phyloP scores from a whole-genome alignment of 345 rosid species.

The Firmiana major region DNA sequence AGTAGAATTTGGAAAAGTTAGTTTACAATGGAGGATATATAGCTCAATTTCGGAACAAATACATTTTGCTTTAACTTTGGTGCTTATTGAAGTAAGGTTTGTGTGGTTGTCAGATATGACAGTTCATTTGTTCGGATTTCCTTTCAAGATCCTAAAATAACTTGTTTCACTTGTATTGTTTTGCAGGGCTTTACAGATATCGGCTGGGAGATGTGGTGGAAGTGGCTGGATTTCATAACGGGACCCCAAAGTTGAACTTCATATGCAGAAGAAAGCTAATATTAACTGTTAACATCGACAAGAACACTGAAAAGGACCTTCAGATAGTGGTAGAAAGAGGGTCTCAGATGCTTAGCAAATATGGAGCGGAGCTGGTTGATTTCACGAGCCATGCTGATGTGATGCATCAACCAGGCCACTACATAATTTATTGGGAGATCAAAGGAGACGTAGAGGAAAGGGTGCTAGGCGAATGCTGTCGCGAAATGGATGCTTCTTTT shows the following conservation, averaged over 20 bases:
- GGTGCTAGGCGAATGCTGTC: slow-evolving; percentile 64
- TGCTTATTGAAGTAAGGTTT: background rate
- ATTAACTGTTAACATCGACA: slow-evolving; percentile 81
- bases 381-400: slow-evolving; percentile 81
- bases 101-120: slow-evolving; percentile 11
- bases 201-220: slow-evolving; percentile 90
- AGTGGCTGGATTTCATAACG: slow-evolving; percentile 70
- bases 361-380: slow-evolving; percentile 67
- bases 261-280: slow-evolving; percentile 84
- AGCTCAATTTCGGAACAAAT: background rate
- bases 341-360: slow-evolving; percentile 41
- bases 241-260: slow-evolving; percentile 82
- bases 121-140: background rate
- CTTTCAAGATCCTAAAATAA: background rate
- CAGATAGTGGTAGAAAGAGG: slow-evolving; percentile 78
- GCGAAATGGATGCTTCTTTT: slow-evolving; percentile 72
- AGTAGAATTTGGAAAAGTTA: no score
- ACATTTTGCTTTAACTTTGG: no score
- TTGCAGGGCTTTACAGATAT: slow-evolving; percentile 70
- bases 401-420: slow-evolving; percentile 64
- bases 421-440: slow-evolving; percentile 88
- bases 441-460: slow-evolving; percentile 69
- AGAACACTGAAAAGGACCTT: slow-evolving; percentile 91
- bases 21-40: no score
- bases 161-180: background rate